Percentiles rank a stretch among this genome's conserved stretches.
Conservation (phyloP, 768 basidiomycete species). For the Suillus americanus region DNA sequence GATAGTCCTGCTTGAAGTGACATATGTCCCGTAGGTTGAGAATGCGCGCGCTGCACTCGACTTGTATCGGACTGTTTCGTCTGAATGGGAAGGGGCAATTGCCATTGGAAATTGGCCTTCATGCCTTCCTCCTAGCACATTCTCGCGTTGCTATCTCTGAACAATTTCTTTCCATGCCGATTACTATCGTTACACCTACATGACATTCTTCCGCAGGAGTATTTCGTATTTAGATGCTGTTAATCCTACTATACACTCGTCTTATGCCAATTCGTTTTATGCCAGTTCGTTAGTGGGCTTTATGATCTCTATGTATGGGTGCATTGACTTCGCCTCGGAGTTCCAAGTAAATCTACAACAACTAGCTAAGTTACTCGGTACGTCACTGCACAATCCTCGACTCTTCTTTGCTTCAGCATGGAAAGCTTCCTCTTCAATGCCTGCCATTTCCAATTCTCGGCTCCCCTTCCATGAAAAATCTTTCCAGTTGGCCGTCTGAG, state of each 20-base stretch:
- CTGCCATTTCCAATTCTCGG: constrained; percentile 31
- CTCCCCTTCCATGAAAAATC: constrained; percentile 25
- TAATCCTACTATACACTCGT: constrained; percentile 5
- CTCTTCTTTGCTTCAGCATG: constrained; percentile 8
- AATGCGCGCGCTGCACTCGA: constrained; percentile 65
- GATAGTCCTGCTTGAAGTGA: constrained; percentile 14
- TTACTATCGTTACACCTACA: constrained; percentile 3
- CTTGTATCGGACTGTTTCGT: constrained; percentile 53
- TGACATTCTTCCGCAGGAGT: constrained; percentile 1
- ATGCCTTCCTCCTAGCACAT: constrained; percentile 72
- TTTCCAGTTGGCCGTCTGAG: constrained; percentile 22
- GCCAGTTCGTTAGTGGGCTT: not conserved
- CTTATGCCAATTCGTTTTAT: constrained; percentile 1
- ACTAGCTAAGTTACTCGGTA: constrained; percentile 5
- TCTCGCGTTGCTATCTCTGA: constrained; percentile 76
- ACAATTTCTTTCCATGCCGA: not conserved
- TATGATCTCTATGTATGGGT: constrained; percentile 4
- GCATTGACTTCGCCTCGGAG: not conserved
- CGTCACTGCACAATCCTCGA: not conserved
- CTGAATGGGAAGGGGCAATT: constrained; percentile 67
- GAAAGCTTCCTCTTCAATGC: constrained; percentile 24
- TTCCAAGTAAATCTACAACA: not conserved
- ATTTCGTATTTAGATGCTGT: constrained; percentile 4
- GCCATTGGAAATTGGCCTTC: constrained; percentile 70
- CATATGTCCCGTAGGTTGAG: constrained; percentile 52